A percentile compares a stretch with the other conserved stretches of the same genome.
Evolutionary conservation across 1,139 yeast species (phyloP).

Genomic region (Saccharomycopsis hybrid): DNA sequence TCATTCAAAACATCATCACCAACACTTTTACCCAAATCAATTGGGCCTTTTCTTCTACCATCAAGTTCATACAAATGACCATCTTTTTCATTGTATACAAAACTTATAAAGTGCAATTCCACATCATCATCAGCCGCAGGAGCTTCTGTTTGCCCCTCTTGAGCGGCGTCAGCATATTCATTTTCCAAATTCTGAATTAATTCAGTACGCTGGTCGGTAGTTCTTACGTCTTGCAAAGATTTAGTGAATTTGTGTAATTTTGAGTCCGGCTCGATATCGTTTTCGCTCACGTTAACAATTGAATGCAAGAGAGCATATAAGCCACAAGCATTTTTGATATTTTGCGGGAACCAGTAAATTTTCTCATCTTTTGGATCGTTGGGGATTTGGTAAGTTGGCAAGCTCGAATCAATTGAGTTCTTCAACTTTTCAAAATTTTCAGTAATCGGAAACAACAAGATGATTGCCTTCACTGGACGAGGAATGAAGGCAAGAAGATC

Average conservation of each 20-base stretch:
- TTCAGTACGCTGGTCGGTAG: slow-evolving; percentile 36
- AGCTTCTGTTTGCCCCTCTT: slow-evolving; percentile 71
- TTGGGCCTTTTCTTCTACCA: slow-evolving; percentile 79
- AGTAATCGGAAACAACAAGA: slow-evolving; percentile 77
- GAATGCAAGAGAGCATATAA: slow-evolving; percentile 81
- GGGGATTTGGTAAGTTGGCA: neutral
- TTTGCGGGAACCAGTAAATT: slow-evolving; percentile 72
- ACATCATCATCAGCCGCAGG: slow-evolving; percentile 64
- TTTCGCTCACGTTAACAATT: slow-evolving; percentile 49
- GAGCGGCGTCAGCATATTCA: slow-evolving; percentile 54
- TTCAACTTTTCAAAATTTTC: slow-evolving; percentile 42
- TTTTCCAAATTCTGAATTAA: slow-evolving; percentile 51
- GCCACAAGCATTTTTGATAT: slow-evolving; percentile 89
- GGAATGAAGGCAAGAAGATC: slow-evolving; percentile 75
- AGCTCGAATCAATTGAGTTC: neutral
- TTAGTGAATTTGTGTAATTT: slow-evolving; percentile 12
- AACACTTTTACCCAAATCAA: slow-evolving; percentile 47
- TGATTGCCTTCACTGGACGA: slow-evolving; percentile 68
- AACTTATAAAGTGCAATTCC: slow-evolving; percentile 73
- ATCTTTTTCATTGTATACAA: slow-evolving; percentile 47
- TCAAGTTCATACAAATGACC: slow-evolving; percentile 77
- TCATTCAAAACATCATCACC: slow-evolving; percentile 49
- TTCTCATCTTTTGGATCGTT: slow-evolving; percentile 23
- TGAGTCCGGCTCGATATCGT: slow-evolving; percentile 30
- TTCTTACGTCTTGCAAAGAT: slow-evolving; percentile 4